These are phyloP conservation scores for Hypoxylon perforatum DNA, from an alignment of 495 filamentous ascomycete genomes.

Conservation along the genomic window DNA sequence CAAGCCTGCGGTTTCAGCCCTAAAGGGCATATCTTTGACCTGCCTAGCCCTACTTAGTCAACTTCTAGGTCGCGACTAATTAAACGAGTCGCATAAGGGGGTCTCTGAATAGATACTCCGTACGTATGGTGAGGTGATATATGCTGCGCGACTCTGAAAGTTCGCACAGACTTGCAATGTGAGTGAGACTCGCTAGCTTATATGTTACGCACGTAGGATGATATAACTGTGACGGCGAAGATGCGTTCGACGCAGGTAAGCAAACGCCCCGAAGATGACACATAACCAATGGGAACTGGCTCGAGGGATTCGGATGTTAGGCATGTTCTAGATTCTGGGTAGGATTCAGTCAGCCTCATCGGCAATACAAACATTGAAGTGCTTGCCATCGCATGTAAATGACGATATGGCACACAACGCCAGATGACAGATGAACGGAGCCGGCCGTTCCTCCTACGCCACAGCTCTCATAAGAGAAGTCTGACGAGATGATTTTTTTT, in stretches of 20 bases:
- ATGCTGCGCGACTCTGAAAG: too few species aligned
- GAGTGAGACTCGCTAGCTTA: neutral
- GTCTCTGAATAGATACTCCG: too few species aligned
- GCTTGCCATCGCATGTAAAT: neutral
- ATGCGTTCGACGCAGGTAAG: conserved; percentile 16
- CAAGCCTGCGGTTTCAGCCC: conserved; percentile 18
- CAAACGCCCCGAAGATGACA: neutral
- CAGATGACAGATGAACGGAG: conserved; percentile 11
- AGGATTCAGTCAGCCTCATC: conserved; percentile 23
- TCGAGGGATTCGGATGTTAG: neutral
- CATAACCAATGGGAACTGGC: conserved; percentile 4
- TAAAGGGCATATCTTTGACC: conserved; percentile 14
- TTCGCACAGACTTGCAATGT: too few species aligned
- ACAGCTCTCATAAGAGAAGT: too few species aligned
- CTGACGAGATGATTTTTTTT: neutral
- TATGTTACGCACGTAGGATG: neutral
- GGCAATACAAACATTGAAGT: neutral
- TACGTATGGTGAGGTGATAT: too few species aligned
- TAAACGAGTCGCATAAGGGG: conserved; percentile 10
- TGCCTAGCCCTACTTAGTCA: neutral
- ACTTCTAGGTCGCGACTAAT: conserved; percentile 1
- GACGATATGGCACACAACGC: conserved; percentile 2
- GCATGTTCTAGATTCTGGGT: neutral
- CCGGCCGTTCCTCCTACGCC: conserved; percentile 2
- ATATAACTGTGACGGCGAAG: neutral